phyloP scores from a whole-genome alignment of 805 yeast genomes.

The Aciculoconidium aculeatum region DNA sequence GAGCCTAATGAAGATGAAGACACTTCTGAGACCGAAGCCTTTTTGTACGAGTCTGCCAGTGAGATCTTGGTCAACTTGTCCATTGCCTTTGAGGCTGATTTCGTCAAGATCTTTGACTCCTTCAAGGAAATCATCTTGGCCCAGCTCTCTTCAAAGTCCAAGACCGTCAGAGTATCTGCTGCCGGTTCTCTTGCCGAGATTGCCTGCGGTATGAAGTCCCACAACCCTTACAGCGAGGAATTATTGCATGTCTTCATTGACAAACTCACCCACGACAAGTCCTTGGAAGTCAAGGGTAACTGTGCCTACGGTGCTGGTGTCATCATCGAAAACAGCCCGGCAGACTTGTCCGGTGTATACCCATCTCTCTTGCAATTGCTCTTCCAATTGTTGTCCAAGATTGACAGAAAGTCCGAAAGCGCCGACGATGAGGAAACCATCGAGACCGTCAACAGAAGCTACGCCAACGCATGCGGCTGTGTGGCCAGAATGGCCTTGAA shows the following conservation, averaged over 20 bases:
- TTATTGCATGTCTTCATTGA: conserved; percentile 64
- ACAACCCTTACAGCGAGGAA: conserved; percentile 63
- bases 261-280: conserved; percentile 66
- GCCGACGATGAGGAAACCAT: conserved; percentile 67
- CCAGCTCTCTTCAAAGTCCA: conserved; percentile 55
- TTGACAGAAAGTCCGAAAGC: conserved; percentile 48
- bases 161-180: conserved; percentile 66
- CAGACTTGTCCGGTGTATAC: conserved; percentile 60
- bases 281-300: conserved; percentile 86
- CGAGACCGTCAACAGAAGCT: conserved; percentile 75
- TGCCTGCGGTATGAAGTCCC: conserved; percentile 61
- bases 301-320: conserved; percentile 96
- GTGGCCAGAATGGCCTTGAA: conserved; percentile 85
- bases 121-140: conserved; percentile 60
- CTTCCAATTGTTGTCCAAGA: conserved; percentile 71
- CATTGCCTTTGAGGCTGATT: conserved; percentile 71
- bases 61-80: conserved; percentile 81
- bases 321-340: conserved; percentile 47
- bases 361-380: conserved; percentile 69
- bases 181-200: conserved; percentile 92
- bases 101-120: conserved; percentile 62
- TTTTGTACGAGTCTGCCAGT: conserved; percentile 76
- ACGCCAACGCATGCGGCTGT: conserved; percentile 96
- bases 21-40: conserved; percentile 46
- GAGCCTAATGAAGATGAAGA: conserved; percentile 55